Conservation (phyloP, 2,329 filamentous ascomycete genomes). For the Ploettnerulaceae sp. region DNA sequence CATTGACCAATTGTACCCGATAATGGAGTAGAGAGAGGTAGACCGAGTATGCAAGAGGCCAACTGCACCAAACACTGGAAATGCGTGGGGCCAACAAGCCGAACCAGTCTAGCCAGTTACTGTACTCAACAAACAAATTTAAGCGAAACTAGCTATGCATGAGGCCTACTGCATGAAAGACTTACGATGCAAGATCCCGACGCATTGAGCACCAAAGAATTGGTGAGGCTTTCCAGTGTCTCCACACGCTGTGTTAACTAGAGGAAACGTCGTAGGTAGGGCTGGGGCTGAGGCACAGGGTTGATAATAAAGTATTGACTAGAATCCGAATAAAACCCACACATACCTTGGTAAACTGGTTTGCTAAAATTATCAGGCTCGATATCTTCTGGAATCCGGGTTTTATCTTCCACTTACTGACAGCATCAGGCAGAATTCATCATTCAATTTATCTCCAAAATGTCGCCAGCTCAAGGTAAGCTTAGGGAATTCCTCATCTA, state of each 20-base stretch:
- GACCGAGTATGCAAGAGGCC: neutral
- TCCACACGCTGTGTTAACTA: too few species aligned
- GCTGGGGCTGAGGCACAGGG: too few species aligned
- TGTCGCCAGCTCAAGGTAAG: neutral
- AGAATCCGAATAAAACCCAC: too few species aligned
- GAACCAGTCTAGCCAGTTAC: too few species aligned
- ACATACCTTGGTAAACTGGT: too few species aligned
- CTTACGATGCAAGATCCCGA: neutral
- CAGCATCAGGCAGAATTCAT: neutral
- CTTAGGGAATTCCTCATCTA: neutral
- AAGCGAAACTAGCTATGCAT: neutral
- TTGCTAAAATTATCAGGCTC: neutral
- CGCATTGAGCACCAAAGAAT: neutral
- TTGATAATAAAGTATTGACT: too few species aligned
- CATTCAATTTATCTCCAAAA: neutral
- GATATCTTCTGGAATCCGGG: neutral
- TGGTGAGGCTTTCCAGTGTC: neutral
- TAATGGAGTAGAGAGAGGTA: too few species aligned
- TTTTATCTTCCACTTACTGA: neutral
- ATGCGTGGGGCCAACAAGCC: too few species aligned
- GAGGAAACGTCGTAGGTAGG: too few species aligned
- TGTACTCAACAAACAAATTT: too few species aligned
- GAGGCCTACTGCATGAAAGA: neutral
- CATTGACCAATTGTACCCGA: too few species aligned
- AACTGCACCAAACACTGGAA: neutral